Evolutionary conservation across 2,329 filamentous ascomycete species (phyloP), one percentile per base, ranked within the genome.

Genomic region (Microcyclosporella mali): DNA sequence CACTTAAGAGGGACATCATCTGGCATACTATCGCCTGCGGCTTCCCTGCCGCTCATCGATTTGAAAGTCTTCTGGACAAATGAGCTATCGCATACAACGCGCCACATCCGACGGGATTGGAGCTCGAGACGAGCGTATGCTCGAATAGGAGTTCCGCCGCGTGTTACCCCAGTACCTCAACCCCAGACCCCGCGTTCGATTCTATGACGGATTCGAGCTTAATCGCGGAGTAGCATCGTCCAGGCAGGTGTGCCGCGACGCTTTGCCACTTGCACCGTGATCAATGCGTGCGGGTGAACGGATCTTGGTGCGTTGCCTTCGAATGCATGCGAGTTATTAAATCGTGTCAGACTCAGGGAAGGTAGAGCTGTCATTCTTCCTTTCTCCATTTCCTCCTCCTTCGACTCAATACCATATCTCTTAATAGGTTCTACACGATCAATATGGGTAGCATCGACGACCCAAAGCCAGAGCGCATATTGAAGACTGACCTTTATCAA

Each of bases 401-500:
- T 12, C 6, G 4, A 4, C 30, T 12, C 4, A 32, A 14, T 6
- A 6, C n/a, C 11, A 6, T 16, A 32, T 32, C 30, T 12, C n/a
- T 12, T 4, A 32, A 17, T 9, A 9, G 9, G 9, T 25, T 6
- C 6, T 14, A 4, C 30, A 21, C 18, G 19, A 10, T 43, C 43
- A 54, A 31, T 16, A 53, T 53, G 51, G 46, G 49, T 27, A 49
- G 47, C 45, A 39, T 47, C 17, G 46, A 42, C 29, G 46, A 51
- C 29, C 40, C 51, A 21, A 15, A 50, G 43, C 42, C 54, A 19
- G 54, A 56, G 50, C 49, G 49, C 9, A 41, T 55, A 12, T 43
- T 56, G 35, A 56, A 56, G 45, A 56, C 52, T 15, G 54, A 56
- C 19, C 47, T 56, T 7, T 39, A 40, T 27, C 52, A 56, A 34